Evolutionary conservation across 495 filamentous ascomycete species (phyloP).

Genomic region (Aspergillus taichungensis): DNA sequence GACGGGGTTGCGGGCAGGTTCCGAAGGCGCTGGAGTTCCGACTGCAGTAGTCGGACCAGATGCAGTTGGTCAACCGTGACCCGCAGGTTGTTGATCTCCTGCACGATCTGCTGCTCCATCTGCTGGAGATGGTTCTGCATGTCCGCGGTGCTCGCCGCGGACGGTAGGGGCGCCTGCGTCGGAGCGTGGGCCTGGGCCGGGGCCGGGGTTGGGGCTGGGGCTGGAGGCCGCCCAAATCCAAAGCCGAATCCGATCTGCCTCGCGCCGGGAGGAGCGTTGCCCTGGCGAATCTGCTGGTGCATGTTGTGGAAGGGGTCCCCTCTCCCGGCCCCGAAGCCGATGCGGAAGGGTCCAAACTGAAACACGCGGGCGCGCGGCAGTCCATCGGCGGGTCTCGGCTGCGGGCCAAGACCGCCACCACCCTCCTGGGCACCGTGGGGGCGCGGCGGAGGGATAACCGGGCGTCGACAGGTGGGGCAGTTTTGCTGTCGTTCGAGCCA

Average conservation of each 20-base stretch:
- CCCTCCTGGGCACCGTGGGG: slow-evolving; percentile 20
- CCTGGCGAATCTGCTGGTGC: slow-evolving; percentile 40
- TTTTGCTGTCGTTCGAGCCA: slow-evolving; percentile 99
- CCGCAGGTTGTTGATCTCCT: slow-evolving; percentile 51
- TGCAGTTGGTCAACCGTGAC: slow-evolving; percentile 48
- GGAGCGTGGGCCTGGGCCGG: slow-evolving; percentile 4
- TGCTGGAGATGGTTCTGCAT: slow-evolving; percentile 51
- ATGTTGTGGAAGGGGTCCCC: slow-evolving; percentile 46
- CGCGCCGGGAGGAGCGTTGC: slow-evolving; percentile 20
- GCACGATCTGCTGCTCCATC: slow-evolving; percentile 56
- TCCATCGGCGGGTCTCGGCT: slow-evolving; percentile 22
- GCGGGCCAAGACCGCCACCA: slow-evolving; percentile 18
- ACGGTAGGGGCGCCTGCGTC: slow-evolving; percentile 8
- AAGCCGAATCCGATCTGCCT: slow-evolving; percentile 37
- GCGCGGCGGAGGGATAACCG: slow-evolving; percentile 46
- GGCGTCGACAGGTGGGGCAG: slow-evolving; percentile 85
- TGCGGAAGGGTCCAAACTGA: slow-evolving; percentile 49
- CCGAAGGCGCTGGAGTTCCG: slow-evolving; percentile 56
- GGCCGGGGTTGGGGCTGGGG: slow-evolving; percentile 12
- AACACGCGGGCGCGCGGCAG: slow-evolving; percentile 39
- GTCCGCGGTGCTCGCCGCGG: slow-evolving; percentile 11
- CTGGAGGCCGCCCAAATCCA: slow-evolving; percentile 34
- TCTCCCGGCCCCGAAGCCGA: slow-evolving; percentile 49
- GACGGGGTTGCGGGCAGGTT: slow-evolving; percentile 26
- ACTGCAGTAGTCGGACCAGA: slow-evolving; percentile 46